These are phyloP conservation scores for Hypomontagnella submonticulosa DNA, from an alignment of 495 filamentous ascomycete genomes.

Conservation along the genomic window DNA sequence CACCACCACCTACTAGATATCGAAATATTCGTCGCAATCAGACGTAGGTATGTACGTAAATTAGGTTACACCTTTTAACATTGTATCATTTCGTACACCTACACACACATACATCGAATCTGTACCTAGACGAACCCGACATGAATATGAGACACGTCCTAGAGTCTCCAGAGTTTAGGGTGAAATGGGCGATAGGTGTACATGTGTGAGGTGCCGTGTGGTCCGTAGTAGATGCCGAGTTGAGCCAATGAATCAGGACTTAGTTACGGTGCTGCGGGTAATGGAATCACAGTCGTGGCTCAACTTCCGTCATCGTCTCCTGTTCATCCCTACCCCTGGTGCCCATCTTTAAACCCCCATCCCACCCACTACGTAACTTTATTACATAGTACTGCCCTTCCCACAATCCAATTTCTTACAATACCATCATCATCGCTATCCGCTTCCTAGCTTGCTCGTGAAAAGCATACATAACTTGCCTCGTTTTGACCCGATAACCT, in stretches of 20 bases:
- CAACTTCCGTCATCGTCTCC: slow-evolving; percentile 29
- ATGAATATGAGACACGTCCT: too few relatives aligned
- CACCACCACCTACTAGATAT: too few relatives aligned
- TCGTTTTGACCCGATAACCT: background rate
- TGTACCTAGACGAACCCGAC: too few relatives aligned
- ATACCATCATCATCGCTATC: slow-evolving; percentile 14
- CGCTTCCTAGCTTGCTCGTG: slow-evolving; percentile 1
- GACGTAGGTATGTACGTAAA: too few relatives aligned
- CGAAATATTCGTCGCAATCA: too few relatives aligned
- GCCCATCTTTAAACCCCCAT: too few relatives aligned
- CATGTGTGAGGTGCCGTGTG: background rate
- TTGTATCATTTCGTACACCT: too few relatives aligned
- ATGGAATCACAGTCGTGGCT: slow-evolving; percentile 27
- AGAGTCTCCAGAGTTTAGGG: too few relatives aligned
- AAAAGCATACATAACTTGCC: background rate
- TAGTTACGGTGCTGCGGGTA: slow-evolving; percentile 14
- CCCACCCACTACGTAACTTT: slow-evolving; percentile 34
- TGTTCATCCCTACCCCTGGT: background rate
- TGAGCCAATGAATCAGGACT: slow-evolving; percentile 16
- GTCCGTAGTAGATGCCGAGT: background rate
- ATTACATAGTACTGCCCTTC: slow-evolving; percentile 26
- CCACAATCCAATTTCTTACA: slow-evolving; percentile 36
- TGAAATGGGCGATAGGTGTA: too few relatives aligned
- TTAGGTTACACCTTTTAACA: too few relatives aligned
- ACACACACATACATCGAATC: too few relatives aligned